phyloP scores from a whole-genome alignment of 2,329 filamentous ascomycete species.

The Colletotrichum chrysophilum region DNA sequence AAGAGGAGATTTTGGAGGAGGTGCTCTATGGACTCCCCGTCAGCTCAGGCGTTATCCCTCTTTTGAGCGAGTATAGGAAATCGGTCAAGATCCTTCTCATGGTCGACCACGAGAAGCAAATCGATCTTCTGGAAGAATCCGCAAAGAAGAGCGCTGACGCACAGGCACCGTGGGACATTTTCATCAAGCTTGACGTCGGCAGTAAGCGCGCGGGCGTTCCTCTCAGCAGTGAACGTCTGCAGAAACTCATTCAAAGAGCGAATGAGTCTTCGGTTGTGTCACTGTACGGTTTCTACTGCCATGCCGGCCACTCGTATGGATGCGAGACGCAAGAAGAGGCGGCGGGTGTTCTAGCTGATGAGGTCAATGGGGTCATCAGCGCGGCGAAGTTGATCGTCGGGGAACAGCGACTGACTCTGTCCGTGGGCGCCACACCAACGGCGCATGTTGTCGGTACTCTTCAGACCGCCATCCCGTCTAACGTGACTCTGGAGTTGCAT shows the following conservation, averaged over 20 bases:
- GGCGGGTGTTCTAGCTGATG: constrained; percentile 30
- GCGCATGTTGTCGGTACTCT: constrained; percentile 38
- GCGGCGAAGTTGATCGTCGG: constrained; percentile 33
- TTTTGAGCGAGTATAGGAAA: constrained; percentile 31
- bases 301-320: constrained; percentile 42
- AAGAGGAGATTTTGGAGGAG: constrained; percentile 44
- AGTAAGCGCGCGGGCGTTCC: constrained; percentile 37
- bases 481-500: constrained; percentile 39
- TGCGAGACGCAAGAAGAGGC: constrained; percentile 34
- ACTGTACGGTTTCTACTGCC: constrained; percentile 42
- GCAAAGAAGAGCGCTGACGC: background rate
- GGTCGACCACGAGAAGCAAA: constrained; percentile 40
- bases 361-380: constrained; percentile 33
- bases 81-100: constrained; percentile 38
- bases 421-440: constrained; percentile 40
- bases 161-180: constrained; percentile 34
- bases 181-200: constrained; percentile 43
- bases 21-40: constrained; percentile 46
- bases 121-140: constrained; percentile 31
- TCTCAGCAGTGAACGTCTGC: constrained; percentile 28
- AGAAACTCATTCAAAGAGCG: constrained; percentile 29
- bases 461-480: constrained; percentile 31
- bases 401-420: constrained; percentile 32
- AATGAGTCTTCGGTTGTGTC: constrained; percentile 31
- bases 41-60: constrained; percentile 35